Percentiles rank a stretch among this genome's conserved stretches.
These are phyloP conservation scores for Trypanosoma platydactyli DNA, from an alignment of 208 protist genomes.

Conservation along the genomic window DNA sequence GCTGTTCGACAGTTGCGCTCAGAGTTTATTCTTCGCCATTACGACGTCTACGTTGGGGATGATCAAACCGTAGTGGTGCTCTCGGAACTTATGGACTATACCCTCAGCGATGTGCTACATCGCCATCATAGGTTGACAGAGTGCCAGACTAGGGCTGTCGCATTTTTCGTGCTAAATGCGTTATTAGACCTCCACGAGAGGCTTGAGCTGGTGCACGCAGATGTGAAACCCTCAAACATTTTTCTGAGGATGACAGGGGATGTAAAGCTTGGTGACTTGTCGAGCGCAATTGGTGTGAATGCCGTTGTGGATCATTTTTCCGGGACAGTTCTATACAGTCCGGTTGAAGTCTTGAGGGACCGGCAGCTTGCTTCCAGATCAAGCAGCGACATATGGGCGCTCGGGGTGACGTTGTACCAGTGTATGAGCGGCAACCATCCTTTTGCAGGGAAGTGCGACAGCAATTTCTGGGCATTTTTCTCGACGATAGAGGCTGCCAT, in stretches of 20 bases:
- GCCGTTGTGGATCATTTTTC: slow-evolving; percentile 12
- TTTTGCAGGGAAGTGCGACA: slow-evolving; percentile 15
- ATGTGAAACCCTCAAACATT: slow-evolving; percentile 63
- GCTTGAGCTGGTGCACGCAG: slow-evolving; percentile 46
- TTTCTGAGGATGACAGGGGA: slow-evolving; percentile 27
- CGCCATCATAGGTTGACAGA: slow-evolving; percentile 10
- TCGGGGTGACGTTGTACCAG: slow-evolving; percentile 50
- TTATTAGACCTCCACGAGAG: slow-evolving; percentile 50
- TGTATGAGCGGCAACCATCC: slow-evolving; percentile 34
- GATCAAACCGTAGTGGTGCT: slow-evolving; percentile 38
- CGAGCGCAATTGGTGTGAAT: slow-evolving; percentile 7
- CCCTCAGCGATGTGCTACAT: slow-evolving; percentile 33
- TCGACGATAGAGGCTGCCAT: slow-evolving; percentile 16
- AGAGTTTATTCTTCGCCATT: slow-evolving; percentile 38
- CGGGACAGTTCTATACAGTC: slow-evolving; percentile 25
- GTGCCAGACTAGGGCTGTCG: slow-evolving; percentile 20
- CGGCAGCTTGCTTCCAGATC: slow-evolving; percentile 16
- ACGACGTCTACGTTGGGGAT: slow-evolving; percentile 37
- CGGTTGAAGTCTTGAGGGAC: slow-evolving; percentile 22
- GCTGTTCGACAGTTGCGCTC: slow-evolving; percentile 9
- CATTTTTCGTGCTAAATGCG: slow-evolving; percentile 38
- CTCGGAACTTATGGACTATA: slow-evolving; percentile 31
- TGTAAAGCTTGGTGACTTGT: slow-evolving; percentile 26
- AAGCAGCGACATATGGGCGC: slow-evolving; percentile 43
- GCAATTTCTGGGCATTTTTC: slow-evolving; percentile 26